Conservation (phyloP, 2,329 filamentous ascomycete species). For the Pseudopithomyces maydicus region DNA sequence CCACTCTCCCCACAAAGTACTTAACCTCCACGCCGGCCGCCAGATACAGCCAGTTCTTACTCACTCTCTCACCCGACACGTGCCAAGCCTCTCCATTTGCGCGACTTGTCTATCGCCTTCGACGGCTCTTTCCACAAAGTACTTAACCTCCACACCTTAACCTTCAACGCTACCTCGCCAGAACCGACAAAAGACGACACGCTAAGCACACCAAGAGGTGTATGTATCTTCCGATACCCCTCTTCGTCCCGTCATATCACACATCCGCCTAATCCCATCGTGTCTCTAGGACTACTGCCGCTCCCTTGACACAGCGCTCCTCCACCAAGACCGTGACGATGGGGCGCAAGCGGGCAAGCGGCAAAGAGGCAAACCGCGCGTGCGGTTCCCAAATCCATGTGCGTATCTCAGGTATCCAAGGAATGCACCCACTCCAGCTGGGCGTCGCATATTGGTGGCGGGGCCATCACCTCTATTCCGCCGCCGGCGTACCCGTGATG, state of each 20-base stretch:
- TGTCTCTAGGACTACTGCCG: no score
- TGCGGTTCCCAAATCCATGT: conserved; percentile 20
- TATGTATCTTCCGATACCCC: no score
- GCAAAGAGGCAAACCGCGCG: no score
- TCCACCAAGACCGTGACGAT: no score
- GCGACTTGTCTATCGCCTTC: not conserved
- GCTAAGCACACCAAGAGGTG: no score
- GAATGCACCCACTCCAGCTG: conserved; percentile 22
- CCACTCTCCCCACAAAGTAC: not conserved
- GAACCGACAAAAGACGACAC: no score
- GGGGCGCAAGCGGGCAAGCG: no score
- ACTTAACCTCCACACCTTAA: not conserved
- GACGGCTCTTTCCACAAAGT: not conserved
- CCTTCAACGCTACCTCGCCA: no score
- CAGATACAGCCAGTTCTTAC: not conserved
- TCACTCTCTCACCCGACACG: not conserved
- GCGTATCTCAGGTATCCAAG: conserved; percentile 31
- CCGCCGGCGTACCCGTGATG: conserved; percentile 22
- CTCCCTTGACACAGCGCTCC: no score
- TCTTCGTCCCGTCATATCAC: no score
- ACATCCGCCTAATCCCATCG: no score
- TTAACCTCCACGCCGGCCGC: not conserved
- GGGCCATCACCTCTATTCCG: conserved; percentile 35
- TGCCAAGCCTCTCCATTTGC: not conserved
- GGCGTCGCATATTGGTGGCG: conserved; percentile 38